Evolutionary conservation across 768 basidiomycete species (phyloP), one percentile per base, ranked within the genome.

Genomic region (Phlegmacium glaucopus): DNA sequence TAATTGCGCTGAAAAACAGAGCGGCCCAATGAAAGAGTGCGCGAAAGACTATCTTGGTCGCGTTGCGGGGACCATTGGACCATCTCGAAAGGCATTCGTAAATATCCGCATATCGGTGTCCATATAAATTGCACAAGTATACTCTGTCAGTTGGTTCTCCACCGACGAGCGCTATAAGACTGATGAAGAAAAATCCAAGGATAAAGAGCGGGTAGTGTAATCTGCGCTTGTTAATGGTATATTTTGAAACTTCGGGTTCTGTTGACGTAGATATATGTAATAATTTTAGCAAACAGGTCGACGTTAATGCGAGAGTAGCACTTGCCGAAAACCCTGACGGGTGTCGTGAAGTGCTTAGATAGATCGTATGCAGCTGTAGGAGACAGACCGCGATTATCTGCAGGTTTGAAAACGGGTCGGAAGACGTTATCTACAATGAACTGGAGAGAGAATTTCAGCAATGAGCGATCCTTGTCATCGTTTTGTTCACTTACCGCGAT

Each of bases 271-370:
- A n/a, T n/a, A n/a, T n/a, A n/a, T n/a, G n/a, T 13, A 25, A 35
- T 13, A 39, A 15, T 4, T 35, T 29, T 9, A 36, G 13, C n/a
- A 12, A 29, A 30, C n/a, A 12, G 16, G 26, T 11, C 15, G 9
- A 18, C n/a, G 11, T 3, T 4, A 47, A n/a, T 28, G 1, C 10
- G 22, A n/a, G 27, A 11, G 7, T 16, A 2, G 1, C 29, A 45
- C 54, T 9, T 18, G 58, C 60, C 60, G 16, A 56, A 61, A 13
- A 59, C 48, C 22, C 51, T 44, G 17, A 61, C 54, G 1, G 60
- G 56, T 36, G 48, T 40, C 4, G 39, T 46, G 43, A 52, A 52
- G 42, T 58, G 44, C 18, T 53, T 54, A 13, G 60, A 57, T 8
- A 61, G 43, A 28, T 57, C 53, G 22, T 54, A 57, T 6, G 48